These are phyloP conservation scores for Didymella arachidicola DNA, from an alignment of 2,329 filamentous ascomycete genomes.

Conservation along the genomic window DNA sequence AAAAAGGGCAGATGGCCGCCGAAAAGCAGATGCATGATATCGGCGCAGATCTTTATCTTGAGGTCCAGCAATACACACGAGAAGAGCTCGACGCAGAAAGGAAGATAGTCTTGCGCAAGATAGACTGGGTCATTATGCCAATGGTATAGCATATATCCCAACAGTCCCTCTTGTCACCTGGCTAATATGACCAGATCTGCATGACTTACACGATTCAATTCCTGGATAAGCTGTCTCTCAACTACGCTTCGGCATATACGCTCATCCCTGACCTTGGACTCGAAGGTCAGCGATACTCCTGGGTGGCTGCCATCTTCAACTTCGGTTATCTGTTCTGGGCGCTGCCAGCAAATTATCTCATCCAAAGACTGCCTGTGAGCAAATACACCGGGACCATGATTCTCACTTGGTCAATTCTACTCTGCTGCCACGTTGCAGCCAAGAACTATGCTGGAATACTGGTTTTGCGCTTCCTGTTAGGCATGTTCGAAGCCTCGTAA, in stretches of 20 bases:
- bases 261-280: conserved; percentile 49
- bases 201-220: conserved; percentile 59
- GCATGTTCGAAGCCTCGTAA: conserved; percentile 47
- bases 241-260: conserved; percentile 52
- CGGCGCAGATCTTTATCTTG: conserved; percentile 56
- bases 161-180: too few species aligned
- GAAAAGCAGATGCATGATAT: conserved; percentile 54
- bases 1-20: conserved; percentile 39
- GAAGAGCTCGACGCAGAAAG: conserved; percentile 56
- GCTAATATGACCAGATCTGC: conserved; percentile 39
- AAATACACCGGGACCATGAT: conserved; percentile 51
- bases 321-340: conserved; percentile 56
- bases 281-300: conserved; percentile 51
- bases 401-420: conserved; percentile 56
- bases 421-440: conserved; percentile 52
- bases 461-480: conserved; percentile 45
- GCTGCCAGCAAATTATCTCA: conserved; percentile 50
- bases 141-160: conserved; percentile 44
- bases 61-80: conserved; percentile 53
- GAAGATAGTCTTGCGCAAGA: conserved; percentile 52
- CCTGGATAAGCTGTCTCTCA: conserved; percentile 54
- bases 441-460: conserved; percentile 50
- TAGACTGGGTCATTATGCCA: conserved; percentile 59
- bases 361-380: conserved; percentile 48
- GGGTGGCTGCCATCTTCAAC: conserved; percentile 55